Conservation (phyloP, 2,329 filamentous ascomycete genomes). For the Fusarium piperis region DNA sequence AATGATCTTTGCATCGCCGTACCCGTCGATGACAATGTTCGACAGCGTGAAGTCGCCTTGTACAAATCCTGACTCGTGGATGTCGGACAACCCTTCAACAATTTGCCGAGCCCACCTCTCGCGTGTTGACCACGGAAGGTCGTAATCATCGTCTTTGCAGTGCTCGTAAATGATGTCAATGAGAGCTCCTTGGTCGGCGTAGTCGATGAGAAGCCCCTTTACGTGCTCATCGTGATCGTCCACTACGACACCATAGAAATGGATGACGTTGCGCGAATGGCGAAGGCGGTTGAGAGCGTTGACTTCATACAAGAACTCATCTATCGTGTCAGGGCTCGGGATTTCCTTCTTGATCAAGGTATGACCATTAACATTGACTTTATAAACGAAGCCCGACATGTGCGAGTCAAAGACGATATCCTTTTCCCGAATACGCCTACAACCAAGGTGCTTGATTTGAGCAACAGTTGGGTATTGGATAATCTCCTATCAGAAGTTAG, state of each 20-base stretch:
- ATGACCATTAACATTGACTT: conserved; percentile 75
- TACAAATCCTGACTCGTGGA: conserved; percentile 95
- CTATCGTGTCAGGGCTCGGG: conserved; percentile 91
- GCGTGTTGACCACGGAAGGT: conserved; percentile 74
- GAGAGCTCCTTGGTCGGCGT: conserved; percentile 85
- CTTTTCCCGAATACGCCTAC: conserved; percentile 73
- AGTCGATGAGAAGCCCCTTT: conserved; percentile 90
- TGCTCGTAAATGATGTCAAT: conserved; percentile 91
- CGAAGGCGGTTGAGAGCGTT: conserved; percentile 87
- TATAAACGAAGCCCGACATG: conserved; percentile 97
- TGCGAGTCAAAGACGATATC: conserved; percentile 88
- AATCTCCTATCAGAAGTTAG: conserved; percentile 70
- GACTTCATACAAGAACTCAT: conserved; percentile 97
- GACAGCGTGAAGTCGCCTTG: conserved; percentile 98
- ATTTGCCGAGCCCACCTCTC: conserved; percentile 94
- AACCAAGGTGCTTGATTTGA: conserved; percentile 78
- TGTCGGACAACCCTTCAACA: conserved; percentile 86
- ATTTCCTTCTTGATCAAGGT: conserved; percentile 97
- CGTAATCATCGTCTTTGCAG: conserved; percentile 64
- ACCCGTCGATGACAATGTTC: conserved; percentile 91
- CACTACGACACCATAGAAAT: conserved; percentile 87
- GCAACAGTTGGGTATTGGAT: conserved; percentile 82
- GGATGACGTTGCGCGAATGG: conserved; percentile 80
- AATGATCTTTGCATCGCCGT: conserved; percentile 93
- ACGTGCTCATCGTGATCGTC: conserved; percentile 86